phyloP scores from a whole-genome alignment of 768 basidiomycete species.

The Amanita inopinata region DNA sequence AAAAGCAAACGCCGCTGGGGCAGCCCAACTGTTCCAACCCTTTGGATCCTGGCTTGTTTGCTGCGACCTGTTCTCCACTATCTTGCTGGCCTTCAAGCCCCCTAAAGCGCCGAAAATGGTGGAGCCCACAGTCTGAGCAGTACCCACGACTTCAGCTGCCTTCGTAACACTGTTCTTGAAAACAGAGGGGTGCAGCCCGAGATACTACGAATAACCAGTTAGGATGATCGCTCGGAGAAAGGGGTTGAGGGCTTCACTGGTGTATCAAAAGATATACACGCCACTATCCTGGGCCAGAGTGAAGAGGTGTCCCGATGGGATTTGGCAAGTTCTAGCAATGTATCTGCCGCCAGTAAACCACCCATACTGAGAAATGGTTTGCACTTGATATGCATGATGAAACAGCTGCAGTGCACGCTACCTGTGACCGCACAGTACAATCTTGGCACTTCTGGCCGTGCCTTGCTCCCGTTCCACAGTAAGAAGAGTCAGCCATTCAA shows the following conservation, averaged over 20 bases:
- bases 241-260: slow-evolving; percentile 47
- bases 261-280: slow-evolving; percentile 81
- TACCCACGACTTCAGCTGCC: slow-evolving; percentile 57
- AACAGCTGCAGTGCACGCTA: slow-evolving; percentile 17
- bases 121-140: slow-evolving; percentile 55
- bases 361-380: slow-evolving; percentile 61
- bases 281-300: slow-evolving; percentile 85
- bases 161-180: slow-evolving; percentile 80
- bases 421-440: slow-evolving; percentile 90
- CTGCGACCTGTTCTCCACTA: slow-evolving; percentile 18
- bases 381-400: not conserved
- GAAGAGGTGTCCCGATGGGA: slow-evolving; percentile 47
- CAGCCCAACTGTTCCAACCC: slow-evolving; percentile 55
- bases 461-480: slow-evolving; percentile 78
- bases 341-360: slow-evolving; percentile 80
- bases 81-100: slow-evolving; percentile 37
- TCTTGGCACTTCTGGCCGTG: slow-evolving; percentile 71
- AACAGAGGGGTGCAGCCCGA: slow-evolving; percentile 77
- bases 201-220: slow-evolving; percentile 42
- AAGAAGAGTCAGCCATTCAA: slow-evolving; percentile 87
- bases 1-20: slow-evolving; percentile 53
- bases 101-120: slow-evolving; percentile 50
- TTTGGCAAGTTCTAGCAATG: slow-evolving; percentile 60
- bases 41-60: slow-evolving; percentile 15
- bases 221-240: not conserved